A percentile compares a stretch with the other conserved stretches of the same genome.
Evolutionary conservation across 2,329 filamentous ascomycete species (phyloP).

Genomic region (Zarea fungicola): DNA sequence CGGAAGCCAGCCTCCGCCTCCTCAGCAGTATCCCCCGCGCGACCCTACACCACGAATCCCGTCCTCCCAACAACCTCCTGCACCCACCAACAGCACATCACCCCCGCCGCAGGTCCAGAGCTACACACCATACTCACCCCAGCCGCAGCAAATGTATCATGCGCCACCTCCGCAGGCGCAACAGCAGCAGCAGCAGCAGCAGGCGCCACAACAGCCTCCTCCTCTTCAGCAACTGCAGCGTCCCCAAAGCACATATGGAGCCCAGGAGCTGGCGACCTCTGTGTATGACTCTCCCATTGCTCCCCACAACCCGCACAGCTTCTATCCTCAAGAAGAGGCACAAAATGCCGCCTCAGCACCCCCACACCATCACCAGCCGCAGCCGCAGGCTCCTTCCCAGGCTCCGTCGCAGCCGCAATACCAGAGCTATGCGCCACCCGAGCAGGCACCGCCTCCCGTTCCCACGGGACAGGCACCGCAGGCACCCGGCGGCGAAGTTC

Average conservation of each 20-base stretch:
- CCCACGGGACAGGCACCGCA: constrained; percentile 31
- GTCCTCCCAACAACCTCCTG: constrained; percentile 42
- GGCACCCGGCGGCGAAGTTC: constrained; percentile 27
- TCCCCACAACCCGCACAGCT: constrained; percentile 41
- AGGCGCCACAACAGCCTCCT: constrained; percentile 49
- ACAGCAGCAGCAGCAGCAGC: constrained; percentile 46
- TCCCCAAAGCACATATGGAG: constrained; percentile 63
- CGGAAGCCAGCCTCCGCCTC: constrained; percentile 23
- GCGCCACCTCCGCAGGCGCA: constrained; percentile 38
- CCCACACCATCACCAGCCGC: constrained; percentile 22
- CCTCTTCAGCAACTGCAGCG: constrained; percentile 42
- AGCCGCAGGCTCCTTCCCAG: constrained; percentile 35
- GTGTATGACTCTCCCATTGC: constrained; percentile 70
- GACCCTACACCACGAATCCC: constrained; percentile 47
- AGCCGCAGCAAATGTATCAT: constrained; percentile 21
- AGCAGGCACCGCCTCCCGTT: constrained; percentile 36
- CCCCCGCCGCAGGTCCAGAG: constrained; percentile 42
- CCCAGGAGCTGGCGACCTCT: constrained; percentile 74
- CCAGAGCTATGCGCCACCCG: constrained; percentile 35
- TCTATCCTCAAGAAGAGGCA: constrained; percentile 40
- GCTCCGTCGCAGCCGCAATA: constrained; percentile 35
- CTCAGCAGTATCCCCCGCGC: constrained; percentile 41
- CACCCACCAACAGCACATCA: constrained; percentile 46
- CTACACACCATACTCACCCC: constrained; percentile 40
- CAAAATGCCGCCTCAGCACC: constrained; percentile 25